Evolutionary conservation across 129 eudicot species (phyloP), one percentile per base, ranked within the genome.

Genomic region (Ambrosia artemisiifolia): DNA sequence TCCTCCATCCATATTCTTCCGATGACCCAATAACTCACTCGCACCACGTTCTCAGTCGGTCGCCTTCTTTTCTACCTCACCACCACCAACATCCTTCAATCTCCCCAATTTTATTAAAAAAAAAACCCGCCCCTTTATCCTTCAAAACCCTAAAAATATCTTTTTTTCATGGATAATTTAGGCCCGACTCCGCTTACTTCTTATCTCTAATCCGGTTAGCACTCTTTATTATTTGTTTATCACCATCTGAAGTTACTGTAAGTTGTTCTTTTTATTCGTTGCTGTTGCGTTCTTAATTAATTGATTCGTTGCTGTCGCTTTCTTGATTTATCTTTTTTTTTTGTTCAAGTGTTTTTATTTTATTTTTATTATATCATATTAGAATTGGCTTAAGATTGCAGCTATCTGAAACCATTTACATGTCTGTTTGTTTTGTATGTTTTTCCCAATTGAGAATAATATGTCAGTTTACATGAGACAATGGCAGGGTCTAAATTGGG

Each of bases 1-100:
- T 32, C 67, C 74, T 73, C 69, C 80, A 75, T 73, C 69, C 80
- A 75, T 67, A 67, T 75, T 63, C 59, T 36, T 46, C 60, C 1
- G 16, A 44, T 24, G 34, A 69, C 79, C 67, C 65, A 24, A 75
- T 6, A 36, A 36, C 43, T 32, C 35, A 36, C 43, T 32, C 35
- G 38, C 40, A 36, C 38, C 51, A 48, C 71, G 11, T 74, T 20
- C 18, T 63, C 65, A 74, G 42, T 63, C 78, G 64, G 65, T 57
- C 43, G 18, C 59, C 46, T 11, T 72, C n/a, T 13, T 1, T 48
- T 19, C 28, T 12, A 13, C 44, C 18, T 10, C n/a, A 3, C 28
- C 73, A 18, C 43, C 0, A 24, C 28, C 46, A 68, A 18, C 49
- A 67, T 33, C 68, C 36, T 55, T 13, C 66, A 74, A 56, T 75